Evolutionary conservation across 208 protist species (phyloP).

Genomic region (Crithidia bombi): DNA sequence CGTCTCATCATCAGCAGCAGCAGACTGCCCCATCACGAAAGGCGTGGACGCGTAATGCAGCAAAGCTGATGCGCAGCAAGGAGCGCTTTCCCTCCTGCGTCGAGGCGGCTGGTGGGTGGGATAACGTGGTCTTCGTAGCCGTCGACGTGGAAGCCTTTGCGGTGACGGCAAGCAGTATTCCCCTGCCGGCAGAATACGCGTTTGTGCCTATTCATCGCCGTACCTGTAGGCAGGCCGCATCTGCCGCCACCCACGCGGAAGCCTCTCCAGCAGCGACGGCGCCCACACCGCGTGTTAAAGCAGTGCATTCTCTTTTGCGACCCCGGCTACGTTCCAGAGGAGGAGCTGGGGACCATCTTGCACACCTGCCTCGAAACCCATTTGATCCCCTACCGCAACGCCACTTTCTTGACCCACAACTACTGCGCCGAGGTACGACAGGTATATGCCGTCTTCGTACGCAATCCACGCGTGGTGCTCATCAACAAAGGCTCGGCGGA

Average conservation of each 20-base stretch:
- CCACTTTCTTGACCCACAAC: conserved; percentile 46
- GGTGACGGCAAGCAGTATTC: conserved; percentile 25
- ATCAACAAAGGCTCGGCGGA: conserved; percentile 51
- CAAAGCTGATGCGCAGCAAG: conserved; percentile 34
- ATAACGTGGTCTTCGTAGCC: conserved; percentile 43
- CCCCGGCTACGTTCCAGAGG: conserved; percentile 20
- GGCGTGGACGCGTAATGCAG: conserved; percentile 15
- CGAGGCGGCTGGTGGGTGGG: conserved; percentile 42
- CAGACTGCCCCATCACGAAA: not conserved
- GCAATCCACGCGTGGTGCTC: conserved; percentile 46
- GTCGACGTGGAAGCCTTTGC: conserved; percentile 56
- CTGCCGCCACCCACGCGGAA: not conserved
- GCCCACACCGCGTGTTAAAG: not conserved
- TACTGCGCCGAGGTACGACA: conserved; percentile 31
- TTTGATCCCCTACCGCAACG: conserved; percentile 48
- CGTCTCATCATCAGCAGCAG: not conserved
- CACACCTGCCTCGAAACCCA: conserved; percentile 36
- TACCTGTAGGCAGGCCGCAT: not conserved
- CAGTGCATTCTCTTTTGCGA: conserved; percentile 46
- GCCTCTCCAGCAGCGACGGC: not conserved
- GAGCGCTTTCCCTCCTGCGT: conserved; percentile 35
- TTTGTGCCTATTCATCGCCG: conserved; percentile 30
- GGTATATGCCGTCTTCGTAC: conserved; percentile 29
- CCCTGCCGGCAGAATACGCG: conserved; percentile 56
- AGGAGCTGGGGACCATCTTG: conserved; percentile 14